These are phyloP conservation scores for Gaertneriomyces semiglobifer DNA, from an alignment of 192 early-diverging fungal species.

Conservation along the genomic window DNA sequence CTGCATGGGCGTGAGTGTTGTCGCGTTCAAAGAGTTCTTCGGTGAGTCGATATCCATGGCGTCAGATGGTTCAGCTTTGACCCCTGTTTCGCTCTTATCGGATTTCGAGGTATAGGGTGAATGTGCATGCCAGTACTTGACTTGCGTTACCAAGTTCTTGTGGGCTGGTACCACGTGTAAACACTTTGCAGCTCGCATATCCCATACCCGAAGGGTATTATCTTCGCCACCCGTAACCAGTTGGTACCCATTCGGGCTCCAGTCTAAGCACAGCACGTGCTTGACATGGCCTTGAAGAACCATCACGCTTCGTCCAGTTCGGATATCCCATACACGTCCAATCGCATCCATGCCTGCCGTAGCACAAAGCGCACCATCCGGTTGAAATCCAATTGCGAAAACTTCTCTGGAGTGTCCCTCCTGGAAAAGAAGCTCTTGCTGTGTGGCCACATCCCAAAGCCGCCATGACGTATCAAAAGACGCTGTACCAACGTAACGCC, in stretches of 20 bases:
- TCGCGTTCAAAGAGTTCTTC: constrained; percentile 4
- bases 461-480: constrained; percentile 90
- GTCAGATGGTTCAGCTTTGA: constrained; percentile 25
- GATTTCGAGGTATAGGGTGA: constrained; percentile 35
- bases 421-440: constrained; percentile 78
- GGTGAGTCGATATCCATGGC: constrained; percentile 27
- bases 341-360: constrained; percentile 92
- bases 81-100: constrained; percentile 12
- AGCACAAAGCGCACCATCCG: constrained; percentile 85
- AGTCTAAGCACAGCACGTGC: constrained; percentile 84
- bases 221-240: constrained; percentile 89
- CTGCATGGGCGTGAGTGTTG: constrained; percentile 13
- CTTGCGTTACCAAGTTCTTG: constrained; percentile 79
- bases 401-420: constrained; percentile 94
- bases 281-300: constrained; percentile 88
- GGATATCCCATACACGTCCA: constrained; percentile 92
- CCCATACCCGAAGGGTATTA: constrained; percentile 89
- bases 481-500: constrained; percentile 71
- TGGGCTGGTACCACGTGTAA: constrained; percentile 89
- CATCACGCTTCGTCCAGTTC: constrained; percentile 86
- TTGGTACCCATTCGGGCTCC: constrained; percentile 89
- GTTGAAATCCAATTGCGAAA: constrained; percentile 87
- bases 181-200: constrained; percentile 73
- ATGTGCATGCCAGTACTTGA: constrained; percentile 55
- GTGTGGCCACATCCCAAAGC: constrained; percentile 86